phyloP scores from a whole-genome alignment of 1,139 yeast genomes.

The Candida anutae region DNA sequence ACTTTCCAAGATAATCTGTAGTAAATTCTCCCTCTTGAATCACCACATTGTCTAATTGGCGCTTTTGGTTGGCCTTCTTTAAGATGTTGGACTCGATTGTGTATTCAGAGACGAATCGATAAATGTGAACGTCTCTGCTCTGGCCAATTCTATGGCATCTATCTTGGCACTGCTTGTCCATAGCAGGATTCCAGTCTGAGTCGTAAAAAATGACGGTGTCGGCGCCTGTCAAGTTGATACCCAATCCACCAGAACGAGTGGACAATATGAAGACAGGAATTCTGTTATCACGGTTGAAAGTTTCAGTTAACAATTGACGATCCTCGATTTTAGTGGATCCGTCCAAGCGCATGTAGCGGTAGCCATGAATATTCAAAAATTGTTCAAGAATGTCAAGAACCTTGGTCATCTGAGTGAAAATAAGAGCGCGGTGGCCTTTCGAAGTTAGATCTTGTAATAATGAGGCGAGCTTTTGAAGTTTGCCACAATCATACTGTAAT shows the following conservation, averaged over 20 bases:
- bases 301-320: slow-evolving; percentile 87
- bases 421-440: slow-evolving; percentile 87
- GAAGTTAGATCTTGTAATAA: slow-evolving; percentile 71
- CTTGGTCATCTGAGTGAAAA: slow-evolving; percentile 97
- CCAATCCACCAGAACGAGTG: slow-evolving; percentile 96
- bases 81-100: slow-evolving; percentile 94
- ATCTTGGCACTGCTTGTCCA: slow-evolving; percentile 99
- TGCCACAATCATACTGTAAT: slow-evolving; percentile 94
- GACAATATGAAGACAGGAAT: slow-evolving; percentile 90
- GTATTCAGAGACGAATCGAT: slow-evolving; percentile 90
- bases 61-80: slow-evolving; percentile 90
- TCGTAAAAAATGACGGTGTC: slow-evolving; percentile 98
- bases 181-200: slow-evolving; percentile 99
- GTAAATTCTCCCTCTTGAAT: slow-evolving; percentile 98
- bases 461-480: slow-evolving; percentile 74
- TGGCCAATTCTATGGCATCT: slow-evolving; percentile 99
- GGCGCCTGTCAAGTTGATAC: slow-evolving; percentile 96
- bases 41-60: slow-evolving; percentile 90
- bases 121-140: slow-evolving; percentile 94
- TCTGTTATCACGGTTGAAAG: slow-evolving; percentile 78
- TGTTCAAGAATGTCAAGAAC: slow-evolving; percentile 91
- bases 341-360: slow-evolving; percentile 88
- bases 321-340: slow-evolving; percentile 98
- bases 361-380: slow-evolving; percentile 90
- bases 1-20: slow-evolving; percentile 86